Conservation (phyloP, 768 basidiomycete genomes). For the Boletus patriciae region DNA sequence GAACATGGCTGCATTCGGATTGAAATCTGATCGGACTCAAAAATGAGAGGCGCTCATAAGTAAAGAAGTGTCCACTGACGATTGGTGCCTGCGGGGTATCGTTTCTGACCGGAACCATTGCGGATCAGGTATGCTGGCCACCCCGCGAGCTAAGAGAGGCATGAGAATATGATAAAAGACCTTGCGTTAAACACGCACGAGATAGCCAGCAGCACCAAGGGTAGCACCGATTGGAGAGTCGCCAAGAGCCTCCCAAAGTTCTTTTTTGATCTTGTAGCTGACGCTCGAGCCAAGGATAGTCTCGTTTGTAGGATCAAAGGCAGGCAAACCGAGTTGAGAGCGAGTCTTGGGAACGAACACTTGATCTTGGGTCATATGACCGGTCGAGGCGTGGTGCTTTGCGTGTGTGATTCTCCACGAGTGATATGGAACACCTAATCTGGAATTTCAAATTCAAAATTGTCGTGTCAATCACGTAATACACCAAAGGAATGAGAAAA, state of each 20-base stretch:
- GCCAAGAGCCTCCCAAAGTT: slow-evolving; percentile 82
- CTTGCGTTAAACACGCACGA: slow-evolving; percentile 43
- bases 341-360: slow-evolving; percentile 95
- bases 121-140: slow-evolving; percentile 81
- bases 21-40: slow-evolving; percentile 57
- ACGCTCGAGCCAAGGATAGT: slow-evolving; percentile 65
- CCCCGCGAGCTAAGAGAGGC: slow-evolving; percentile 57
- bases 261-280: slow-evolving; percentile 62
- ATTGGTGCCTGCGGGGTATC: slow-evolving; percentile 77
- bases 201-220: slow-evolving; percentile 52
- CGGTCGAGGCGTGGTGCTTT: slow-evolving; percentile 94
- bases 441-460: slow-evolving; percentile 32
- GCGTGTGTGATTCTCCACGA: slow-evolving; percentile 94
- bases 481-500: slow-evolving; percentile 1
- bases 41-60: background rate
- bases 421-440: slow-evolving; percentile 94
- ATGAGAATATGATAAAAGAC: background rate
- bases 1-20: slow-evolving; percentile 77
- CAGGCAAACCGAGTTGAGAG: slow-evolving; percentile 61
- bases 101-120: slow-evolving; percentile 84
- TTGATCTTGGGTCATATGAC: slow-evolving; percentile 92
- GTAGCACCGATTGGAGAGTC: slow-evolving; percentile 84
- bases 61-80: slow-evolving; percentile 49
- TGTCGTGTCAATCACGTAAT: slow-evolving; percentile 25
- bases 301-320: slow-evolving; percentile 67